Evolutionary conservation across 345 rosid species (phyloP), one percentile per base, ranked within the genome.

Genomic region (Eucalyptus cloeziana): DNA sequence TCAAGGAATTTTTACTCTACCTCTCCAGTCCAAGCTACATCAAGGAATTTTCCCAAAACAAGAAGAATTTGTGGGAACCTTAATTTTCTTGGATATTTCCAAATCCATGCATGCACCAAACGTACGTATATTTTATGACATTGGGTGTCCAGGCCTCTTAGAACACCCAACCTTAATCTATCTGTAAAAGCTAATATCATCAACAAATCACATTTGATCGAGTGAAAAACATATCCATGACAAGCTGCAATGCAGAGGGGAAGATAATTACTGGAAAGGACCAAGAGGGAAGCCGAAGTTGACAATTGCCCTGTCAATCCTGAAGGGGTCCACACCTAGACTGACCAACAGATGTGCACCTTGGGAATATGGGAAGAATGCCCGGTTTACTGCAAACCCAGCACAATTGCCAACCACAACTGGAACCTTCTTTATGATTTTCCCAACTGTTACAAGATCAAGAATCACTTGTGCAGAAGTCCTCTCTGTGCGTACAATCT

Each of bases 371-470:
- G 99, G 99, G 87, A 98, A 96, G 93, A 98, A 98, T 52, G 99
- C 92, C 52, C 98, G 95, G 87, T 96, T 98, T 91, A 98, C 98
- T 62, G 99, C 98, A 90, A 98, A 98, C 58, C 99, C 99, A 86
- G 95, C 94, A 92, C 99, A 97, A 93, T 97, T 98, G 86, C 98
- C 98, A 88, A 96, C 99, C 69, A 97, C 99, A 50, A 98, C 98
- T 3, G 99, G 98, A 91, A 95, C 96, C 92, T 98, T 98, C 95
- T 95, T 96, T 93, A 95, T 97, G 88, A 90, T 89, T 89, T 96
- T 98, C 76, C 99, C 98, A 87, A 96, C 93, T 33, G 97, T 85
- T 96, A 97, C 94, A 91, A 98, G 98, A 95, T 98, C 99, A 85
- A 98, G 94, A 91, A 96, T 95, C 71, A 92, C 97, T 93, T 98